Evolutionary conservation across 805 yeast species (phyloP).

Genomic region (Starmerella vaccinii): DNA sequence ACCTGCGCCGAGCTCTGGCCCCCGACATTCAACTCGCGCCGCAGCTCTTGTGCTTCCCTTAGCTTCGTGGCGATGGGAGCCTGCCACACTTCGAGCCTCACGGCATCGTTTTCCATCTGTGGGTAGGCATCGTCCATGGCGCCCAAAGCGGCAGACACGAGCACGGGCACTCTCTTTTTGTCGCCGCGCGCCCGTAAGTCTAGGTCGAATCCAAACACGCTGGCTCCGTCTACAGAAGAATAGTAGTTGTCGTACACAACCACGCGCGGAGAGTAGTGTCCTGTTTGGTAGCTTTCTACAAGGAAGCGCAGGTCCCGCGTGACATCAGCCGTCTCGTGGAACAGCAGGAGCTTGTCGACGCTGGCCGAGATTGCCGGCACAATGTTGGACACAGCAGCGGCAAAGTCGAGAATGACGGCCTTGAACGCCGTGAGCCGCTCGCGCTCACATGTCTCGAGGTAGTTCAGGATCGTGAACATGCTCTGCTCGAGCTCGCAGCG

Average conservation of each 20-base stretch:
- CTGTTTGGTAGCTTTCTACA: constrained; percentile 60
- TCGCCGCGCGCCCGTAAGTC: constrained; percentile 63
- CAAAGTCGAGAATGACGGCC: constrained; percentile 62
- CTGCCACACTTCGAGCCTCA: constrained; percentile 59
- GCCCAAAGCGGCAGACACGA: constrained; percentile 52
- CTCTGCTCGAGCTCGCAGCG: constrained; percentile 66
- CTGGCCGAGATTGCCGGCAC: constrained; percentile 47
- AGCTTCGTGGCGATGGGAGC: constrained; percentile 32
- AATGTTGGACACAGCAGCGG: constrained; percentile 54
- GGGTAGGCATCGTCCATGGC: constrained; percentile 66
- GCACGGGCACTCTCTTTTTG: constrained; percentile 57
- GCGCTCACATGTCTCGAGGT: constrained; percentile 72
- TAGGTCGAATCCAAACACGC: constrained; percentile 67
- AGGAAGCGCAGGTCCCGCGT: constrained; percentile 54
- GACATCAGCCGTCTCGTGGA: constrained; percentile 66
- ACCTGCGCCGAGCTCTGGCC: constrained; percentile 13
- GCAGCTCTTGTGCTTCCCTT: constrained; percentile 32
- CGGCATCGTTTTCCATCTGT: constrained; percentile 50
- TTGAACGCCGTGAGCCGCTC: constrained; percentile 69
- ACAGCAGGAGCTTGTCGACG: constrained; percentile 50
- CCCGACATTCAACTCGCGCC: constrained; percentile 18
- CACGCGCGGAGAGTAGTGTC: constrained; percentile 63
- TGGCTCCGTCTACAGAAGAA: constrained; percentile 51
- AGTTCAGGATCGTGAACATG: constrained; percentile 58
- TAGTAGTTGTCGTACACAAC: constrained; percentile 71